Base-by-base conservation (phyloP, 495 filamentous ascomycete species). In the Annulohypoxylon nitens region DNA sequence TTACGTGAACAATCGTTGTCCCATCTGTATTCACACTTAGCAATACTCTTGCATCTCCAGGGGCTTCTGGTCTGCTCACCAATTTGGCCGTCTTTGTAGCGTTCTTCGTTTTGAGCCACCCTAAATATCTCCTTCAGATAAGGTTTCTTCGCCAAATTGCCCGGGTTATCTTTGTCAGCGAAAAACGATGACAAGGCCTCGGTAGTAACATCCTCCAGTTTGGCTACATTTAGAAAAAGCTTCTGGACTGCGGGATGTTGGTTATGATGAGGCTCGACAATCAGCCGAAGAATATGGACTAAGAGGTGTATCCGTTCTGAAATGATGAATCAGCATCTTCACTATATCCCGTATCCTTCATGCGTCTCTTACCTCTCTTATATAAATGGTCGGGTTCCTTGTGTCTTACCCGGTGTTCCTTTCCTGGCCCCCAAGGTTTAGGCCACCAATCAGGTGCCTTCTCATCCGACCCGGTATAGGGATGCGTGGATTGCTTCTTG, bases 371-470 rank as follows among this genome's bases (percentile, higher is more conserved):
- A 96, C 93, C 89, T 67, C 87, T 86, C 83, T 92, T 97, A 72
- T 85, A 84, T 34, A 94, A 73, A 78, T 98, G 95, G 73, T 97
- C 93, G 0, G 95, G 94, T 82, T 97, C 95, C 75, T 88, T 92
- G 79, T 96, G 93, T 30, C 88, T 83, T 16, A 87, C 79, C 62
- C 60, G 75, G 8, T 81, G 75, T 8, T 80, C 75, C 59, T 75
- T 73, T 14, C 73, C 74, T 0, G 82, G 61, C 0, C 83, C 84
- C 75, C 78, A 83, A 9, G 88, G 86, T 18, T 85, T 83, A 0
- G 93, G 93, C 95, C 95, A 98, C 93, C 93, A 97, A 16, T 84
- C 84, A 10, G 95, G 95, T 36, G 88, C 88, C 50, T 86, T 90
- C 36, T 84, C 81, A 47, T 91, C 85, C 2, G 90, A 86, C 16